These are phyloP conservation scores for Trametes villosa DNA, from an alignment of 768 basidiomycete species.

Conservation along the genomic window DNA sequence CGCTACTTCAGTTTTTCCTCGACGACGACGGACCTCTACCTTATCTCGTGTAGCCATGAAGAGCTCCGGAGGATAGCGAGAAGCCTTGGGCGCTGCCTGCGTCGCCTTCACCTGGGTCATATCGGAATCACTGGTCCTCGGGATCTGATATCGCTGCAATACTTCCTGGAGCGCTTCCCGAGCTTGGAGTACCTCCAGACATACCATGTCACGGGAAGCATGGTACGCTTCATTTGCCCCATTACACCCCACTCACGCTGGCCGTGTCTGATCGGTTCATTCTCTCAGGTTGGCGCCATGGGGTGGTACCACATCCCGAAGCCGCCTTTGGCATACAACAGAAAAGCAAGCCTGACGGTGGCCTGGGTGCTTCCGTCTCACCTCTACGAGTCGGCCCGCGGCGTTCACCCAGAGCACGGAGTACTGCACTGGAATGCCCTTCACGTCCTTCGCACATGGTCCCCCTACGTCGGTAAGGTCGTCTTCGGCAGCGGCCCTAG, in stretches of 20 bases:
- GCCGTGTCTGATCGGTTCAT: not conserved
- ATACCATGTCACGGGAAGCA: not conserved
- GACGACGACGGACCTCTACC: not conserved
- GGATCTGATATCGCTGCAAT: not conserved
- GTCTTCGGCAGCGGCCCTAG: not conserved
- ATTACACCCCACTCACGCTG: not conserved
- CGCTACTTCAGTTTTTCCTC: not conserved
- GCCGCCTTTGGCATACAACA: not conserved
- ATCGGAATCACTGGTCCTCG: not conserved
- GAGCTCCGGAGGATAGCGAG: not conserved
- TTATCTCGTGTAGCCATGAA: not conserved
- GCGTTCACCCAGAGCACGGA: not conserved
- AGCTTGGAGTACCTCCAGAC: not conserved
- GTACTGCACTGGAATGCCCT: not conserved
- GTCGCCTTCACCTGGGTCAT: not conserved
- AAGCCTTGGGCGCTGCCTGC: not conserved
- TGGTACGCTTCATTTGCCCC: not conserved
- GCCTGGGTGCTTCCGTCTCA: not conserved
- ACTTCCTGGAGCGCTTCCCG: not conserved
- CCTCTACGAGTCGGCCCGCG: no score
- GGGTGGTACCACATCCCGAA: not conserved
- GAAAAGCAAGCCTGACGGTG: not conserved
- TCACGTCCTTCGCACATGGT: not conserved
- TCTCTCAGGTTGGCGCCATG: not conserved
- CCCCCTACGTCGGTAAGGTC: not conserved